These are phyloP conservation scores for Fusarium udum DNA, from an alignment of 2,329 filamentous ascomycete genomes.

Conservation along the genomic window DNA sequence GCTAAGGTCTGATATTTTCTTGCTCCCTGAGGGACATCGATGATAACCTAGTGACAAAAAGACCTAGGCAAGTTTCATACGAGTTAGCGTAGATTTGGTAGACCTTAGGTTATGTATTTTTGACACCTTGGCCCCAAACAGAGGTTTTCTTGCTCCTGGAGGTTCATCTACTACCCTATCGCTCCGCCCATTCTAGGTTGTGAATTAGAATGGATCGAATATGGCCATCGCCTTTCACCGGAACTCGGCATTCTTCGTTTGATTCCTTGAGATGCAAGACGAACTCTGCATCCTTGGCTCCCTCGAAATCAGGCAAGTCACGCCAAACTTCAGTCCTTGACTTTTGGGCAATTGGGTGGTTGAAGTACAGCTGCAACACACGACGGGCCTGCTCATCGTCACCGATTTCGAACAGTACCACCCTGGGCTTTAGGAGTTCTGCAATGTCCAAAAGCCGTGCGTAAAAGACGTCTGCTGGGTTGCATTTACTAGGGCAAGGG, in stretches of 20 bases:
- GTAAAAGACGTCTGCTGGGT: slow-evolving; percentile 71
- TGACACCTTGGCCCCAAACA: background rate
- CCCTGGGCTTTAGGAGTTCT: slow-evolving; percentile 56
- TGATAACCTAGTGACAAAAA: background rate
- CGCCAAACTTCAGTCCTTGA: slow-evolving; percentile 73
- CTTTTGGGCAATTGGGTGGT: slow-evolving; percentile 40
- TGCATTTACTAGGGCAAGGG: slow-evolving; percentile 45
- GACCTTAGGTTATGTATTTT: background rate
- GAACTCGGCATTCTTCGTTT: slow-evolving; percentile 41
- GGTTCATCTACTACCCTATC: background rate
- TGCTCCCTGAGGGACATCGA: background rate
- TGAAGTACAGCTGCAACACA: slow-evolving; percentile 62
- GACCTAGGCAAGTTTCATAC: background rate
- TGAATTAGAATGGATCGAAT: slow-evolving; percentile 55
- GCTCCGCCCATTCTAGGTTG: background rate
- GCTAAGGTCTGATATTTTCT: background rate
- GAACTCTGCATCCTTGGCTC: slow-evolving; percentile 42
- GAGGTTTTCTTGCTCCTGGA: background rate
- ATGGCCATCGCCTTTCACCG: slow-evolving; percentile 57
- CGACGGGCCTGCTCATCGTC: slow-evolving; percentile 73
- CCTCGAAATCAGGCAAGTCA: slow-evolving; percentile 65
- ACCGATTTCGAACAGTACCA: slow-evolving; percentile 76
- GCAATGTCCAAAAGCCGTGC: slow-evolving; percentile 68
- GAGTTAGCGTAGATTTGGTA: background rate
- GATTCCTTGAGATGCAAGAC: slow-evolving; percentile 37